These are phyloP conservation scores for Argentina anserina DNA, from an alignment of 306 rosid genomes.

Conservation along the genomic window DNA sequence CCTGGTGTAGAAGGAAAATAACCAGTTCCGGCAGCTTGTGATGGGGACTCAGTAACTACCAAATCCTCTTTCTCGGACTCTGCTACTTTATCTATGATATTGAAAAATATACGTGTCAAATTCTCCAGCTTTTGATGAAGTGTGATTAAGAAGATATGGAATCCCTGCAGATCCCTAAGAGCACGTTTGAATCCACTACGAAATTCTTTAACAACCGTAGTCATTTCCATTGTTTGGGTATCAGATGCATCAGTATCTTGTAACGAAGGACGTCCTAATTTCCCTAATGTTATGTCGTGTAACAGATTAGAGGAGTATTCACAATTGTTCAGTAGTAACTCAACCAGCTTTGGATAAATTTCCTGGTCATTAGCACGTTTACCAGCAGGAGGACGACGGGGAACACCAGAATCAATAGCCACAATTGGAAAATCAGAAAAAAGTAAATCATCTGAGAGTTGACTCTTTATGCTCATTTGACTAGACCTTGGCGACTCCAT, in stretches of 20 bases:
- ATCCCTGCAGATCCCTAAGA: slow-evolving; percentile 88
- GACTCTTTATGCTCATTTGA: slow-evolving; percentile 38
- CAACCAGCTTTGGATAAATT: slow-evolving; percentile 85
- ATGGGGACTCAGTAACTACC: slow-evolving; percentile 58
- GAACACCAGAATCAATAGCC: slow-evolving; percentile 96
- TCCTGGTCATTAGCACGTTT: slow-evolving; percentile 91
- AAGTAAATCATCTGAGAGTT: slow-evolving; percentile 35
- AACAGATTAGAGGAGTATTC: slow-evolving; percentile 73
- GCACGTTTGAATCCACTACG: slow-evolving; percentile 81
- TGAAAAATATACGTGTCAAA: slow-evolving; percentile 66
- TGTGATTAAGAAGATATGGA: slow-evolving; percentile 77
- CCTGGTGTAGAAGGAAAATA: slow-evolving; percentile 42
- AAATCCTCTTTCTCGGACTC: slow-evolving; percentile 81
- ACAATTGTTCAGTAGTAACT: slow-evolving; percentile 71
- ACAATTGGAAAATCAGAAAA: slow-evolving; percentile 55
- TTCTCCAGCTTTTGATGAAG: slow-evolving; percentile 86
- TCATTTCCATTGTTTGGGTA: slow-evolving; percentile 36
- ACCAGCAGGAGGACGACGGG: slow-evolving; percentile 96
- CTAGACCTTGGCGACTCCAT: slow-evolving; percentile 61
- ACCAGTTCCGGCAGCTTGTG: slow-evolving; percentile 32
- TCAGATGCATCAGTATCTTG: slow-evolving; percentile 41
- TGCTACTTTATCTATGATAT: slow-evolving; percentile 63
- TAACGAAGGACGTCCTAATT: slow-evolving; percentile 54
- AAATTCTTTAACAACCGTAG: slow-evolving; percentile 50
- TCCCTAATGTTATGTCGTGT: slow-evolving; percentile 76